Evolutionary conservation across 148 eudicot species (phyloP).

Genomic region (Cornus suecica): DNA sequence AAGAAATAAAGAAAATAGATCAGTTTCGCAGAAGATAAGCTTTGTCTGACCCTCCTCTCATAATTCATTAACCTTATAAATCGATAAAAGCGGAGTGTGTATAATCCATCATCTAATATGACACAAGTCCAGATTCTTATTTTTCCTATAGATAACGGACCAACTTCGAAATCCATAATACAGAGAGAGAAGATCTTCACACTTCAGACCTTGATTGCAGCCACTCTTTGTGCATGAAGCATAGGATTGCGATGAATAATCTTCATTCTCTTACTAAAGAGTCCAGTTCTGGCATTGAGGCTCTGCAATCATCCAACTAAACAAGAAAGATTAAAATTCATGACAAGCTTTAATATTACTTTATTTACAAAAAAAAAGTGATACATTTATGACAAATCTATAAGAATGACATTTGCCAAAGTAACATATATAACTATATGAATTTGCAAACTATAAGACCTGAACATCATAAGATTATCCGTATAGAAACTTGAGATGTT

Average conservation of each 20-base stretch:
- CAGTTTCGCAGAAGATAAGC: neutral
- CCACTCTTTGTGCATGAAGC: conserved; percentile 90
- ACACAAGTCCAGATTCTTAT: neutral
- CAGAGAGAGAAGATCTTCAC: neutral
- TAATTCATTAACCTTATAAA: neutral
- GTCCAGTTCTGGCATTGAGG: conserved; percentile 90
- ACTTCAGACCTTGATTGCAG: conserved; percentile 77
- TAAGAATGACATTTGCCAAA: neutral
- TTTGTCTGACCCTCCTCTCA: neutral
- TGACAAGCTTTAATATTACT: conserved; percentile 7
- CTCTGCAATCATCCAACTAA: conserved; percentile 99
- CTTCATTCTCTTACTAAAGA: conserved; percentile 95
- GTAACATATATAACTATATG: neutral
- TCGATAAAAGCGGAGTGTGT: neutral
- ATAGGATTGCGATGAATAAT: conserved; percentile 77
- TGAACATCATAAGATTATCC: neutral
- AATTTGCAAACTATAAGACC: neutral
- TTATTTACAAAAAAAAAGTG: neutral
- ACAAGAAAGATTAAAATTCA: conserved; percentile 48
- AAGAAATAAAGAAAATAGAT: neutral
- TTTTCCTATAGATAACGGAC: neutral
- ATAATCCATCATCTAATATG: neutral
- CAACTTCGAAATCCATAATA: neutral
- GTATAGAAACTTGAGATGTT: neutral
- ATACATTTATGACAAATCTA: neutral